These are phyloP conservation scores for Xylariaceae sp. DNA, from an alignment of 2,329 filamentous ascomycete genomes.

Conservation along the genomic window DNA sequence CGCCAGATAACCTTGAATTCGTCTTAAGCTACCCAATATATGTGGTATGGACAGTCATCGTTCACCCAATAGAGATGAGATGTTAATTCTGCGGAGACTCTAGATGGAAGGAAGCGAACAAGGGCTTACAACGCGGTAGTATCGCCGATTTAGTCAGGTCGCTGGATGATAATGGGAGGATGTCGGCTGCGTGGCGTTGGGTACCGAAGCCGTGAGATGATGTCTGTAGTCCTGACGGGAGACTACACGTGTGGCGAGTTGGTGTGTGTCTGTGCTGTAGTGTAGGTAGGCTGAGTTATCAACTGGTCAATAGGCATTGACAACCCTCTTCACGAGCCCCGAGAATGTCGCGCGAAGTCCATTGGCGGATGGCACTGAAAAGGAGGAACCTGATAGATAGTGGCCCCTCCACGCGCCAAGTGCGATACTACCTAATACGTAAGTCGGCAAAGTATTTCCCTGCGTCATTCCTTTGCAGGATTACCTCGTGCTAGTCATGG, in stretches of 20 bases:
- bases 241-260: neutral
- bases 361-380: no score
- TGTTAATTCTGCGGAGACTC: no score
- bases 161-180: neutral
- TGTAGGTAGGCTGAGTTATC: neutral
- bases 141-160: neutral
- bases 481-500: no score
- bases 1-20: no score
- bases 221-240: neutral
- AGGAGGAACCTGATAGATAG: no score
- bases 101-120: no score
- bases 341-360: no score
- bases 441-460: no score
- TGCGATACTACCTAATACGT: no score
- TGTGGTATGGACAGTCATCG: neutral
- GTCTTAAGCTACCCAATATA: neutral
- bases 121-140: neutral
- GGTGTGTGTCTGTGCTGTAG: neutral
- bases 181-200: neutral
- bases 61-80: neutral
- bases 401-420: no score
- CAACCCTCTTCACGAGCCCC: neutral
- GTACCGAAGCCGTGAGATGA: neutral
- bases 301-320: neutral
- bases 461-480: no score